These are phyloP conservation scores for Tulasnella sp. DNA, from an alignment of 768 basidiomycete genomes.

Conservation along the genomic window DNA sequence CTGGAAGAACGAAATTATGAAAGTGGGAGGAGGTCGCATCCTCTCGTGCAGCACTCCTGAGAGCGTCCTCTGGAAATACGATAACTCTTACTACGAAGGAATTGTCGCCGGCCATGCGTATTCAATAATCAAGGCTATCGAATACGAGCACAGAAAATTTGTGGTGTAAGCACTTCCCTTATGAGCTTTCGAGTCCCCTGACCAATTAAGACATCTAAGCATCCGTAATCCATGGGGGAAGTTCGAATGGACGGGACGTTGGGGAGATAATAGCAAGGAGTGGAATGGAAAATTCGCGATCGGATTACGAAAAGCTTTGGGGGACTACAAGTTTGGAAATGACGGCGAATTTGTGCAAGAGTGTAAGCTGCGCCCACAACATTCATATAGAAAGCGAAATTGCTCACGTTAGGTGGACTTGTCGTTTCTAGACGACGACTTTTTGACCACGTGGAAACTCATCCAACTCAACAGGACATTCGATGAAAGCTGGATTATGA, in stretches of 20 bases:
- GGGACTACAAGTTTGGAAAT: constrained; percentile 22
- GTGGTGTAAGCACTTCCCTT: constrained; percentile 28
- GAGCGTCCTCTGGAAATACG: constrained; percentile 33
- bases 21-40: constrained; percentile 44
- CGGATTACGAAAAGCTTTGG: not conserved
- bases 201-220: constrained; percentile 31
- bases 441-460: constrained; percentile 33
- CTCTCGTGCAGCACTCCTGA: constrained; percentile 43
- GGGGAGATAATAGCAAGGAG: constrained; percentile 16
- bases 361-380: not conserved
- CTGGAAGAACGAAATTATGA: constrained; percentile 47
- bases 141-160: constrained; percentile 41
- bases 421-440: constrained; percentile 22
- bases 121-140: constrained; percentile 40
- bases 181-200: not conserved
- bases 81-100: constrained; percentile 34
- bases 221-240: constrained; percentile 49
- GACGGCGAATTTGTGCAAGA: constrained; percentile 17
- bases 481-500: constrained; percentile 42
- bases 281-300: not conserved
- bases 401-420: not conserved
- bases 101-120: constrained; percentile 37
- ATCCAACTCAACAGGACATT: constrained; percentile 44
- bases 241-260: constrained; percentile 17
- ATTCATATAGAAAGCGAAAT: not conserved